phyloP scores from a whole-genome alignment of 139 green algal genomes.

The Gonium pectorale region DNA sequence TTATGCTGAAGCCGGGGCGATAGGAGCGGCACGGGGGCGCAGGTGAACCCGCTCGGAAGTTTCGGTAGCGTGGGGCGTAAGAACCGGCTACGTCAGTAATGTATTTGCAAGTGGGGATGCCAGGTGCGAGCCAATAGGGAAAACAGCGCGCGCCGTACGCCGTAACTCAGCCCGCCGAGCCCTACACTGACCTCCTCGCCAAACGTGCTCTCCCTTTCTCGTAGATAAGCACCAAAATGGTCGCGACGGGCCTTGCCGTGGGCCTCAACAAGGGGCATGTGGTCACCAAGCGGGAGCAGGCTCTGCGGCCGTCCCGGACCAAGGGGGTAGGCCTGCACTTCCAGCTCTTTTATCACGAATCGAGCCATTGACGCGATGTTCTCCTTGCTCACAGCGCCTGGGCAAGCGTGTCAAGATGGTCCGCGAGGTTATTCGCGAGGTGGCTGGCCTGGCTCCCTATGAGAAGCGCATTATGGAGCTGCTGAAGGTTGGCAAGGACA shows the following conservation, averaged over 20 bases:
- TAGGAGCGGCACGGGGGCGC: no score
- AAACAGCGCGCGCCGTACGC: no score
- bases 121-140: no score
- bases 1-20: no score
- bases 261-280: constrained; percentile 91
- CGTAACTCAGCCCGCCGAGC: no score
- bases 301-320: constrained; percentile 63
- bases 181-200: no score
- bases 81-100: no score
- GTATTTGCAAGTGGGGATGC: no score
- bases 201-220: not conserved
- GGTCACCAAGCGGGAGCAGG: constrained; percentile 81
- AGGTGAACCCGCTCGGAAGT: no score
- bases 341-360: not conserved
- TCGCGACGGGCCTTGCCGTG: constrained; percentile 82
- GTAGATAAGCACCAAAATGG: constrained; percentile 56
- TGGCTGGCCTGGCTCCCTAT: constrained; percentile 94
- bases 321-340: constrained; percentile 77
- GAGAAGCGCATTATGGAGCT: constrained; percentile 95
- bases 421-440: constrained; percentile 91
- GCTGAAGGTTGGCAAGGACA: constrained; percentile 96
- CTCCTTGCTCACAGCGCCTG: constrained; percentile 64
- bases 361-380: not conserved
- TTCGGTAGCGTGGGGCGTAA: no score
- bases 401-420: constrained; percentile 93